Evolutionary conservation across 2,329 filamentous ascomycete genomes (phyloP), one percentile per base, ranked within the genome.

Genomic region (Lachnellula subtilissima): DNA sequence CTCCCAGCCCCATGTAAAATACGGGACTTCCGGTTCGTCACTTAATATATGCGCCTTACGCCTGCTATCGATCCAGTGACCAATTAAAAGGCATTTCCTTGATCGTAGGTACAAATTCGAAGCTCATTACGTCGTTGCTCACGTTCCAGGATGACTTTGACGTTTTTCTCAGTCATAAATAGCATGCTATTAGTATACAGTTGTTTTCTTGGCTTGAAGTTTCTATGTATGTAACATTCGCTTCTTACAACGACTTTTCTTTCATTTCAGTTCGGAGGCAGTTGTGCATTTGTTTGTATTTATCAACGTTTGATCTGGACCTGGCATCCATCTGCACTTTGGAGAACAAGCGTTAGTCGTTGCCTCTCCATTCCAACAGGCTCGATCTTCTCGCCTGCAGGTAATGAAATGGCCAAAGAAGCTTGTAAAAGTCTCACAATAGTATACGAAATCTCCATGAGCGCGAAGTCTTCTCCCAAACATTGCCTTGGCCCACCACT

Each of bases 11-110:
- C 28, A 32, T 32, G 4, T 40, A 2, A 17, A 40, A 17, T 40
- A n/a, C 37, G 14, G 37, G 37, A 17, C 14, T 15, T n/a, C 37
- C 37, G 37, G 37, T 40, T 40, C 14, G 37, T 17, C n/a, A 9
- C 28, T 9, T 9, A 32, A 32, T 32, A 32, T 9, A 9, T 32
- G 28, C 28, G 28, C 28, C 28, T 32, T 3, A 12, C 28, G 28
- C 3, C 28, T 12, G 28, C 28, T 32, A 32, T 9, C 9, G 9
- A 32, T 3, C 28, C 9, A 32, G 28, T 32, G 28, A 32, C 28
- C 9, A 32, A 32, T 32, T 2, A 32, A 9, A 12, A 9, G 4
- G 28, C 9, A 32, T 32, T 32, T 85, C 87, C 0, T 80, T 88
- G 55, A 78, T 78, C 28, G 78, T 25, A 22, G 43, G 12, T 17